These are phyloP conservation scores for Suhomyces maxii DNA, from an alignment of 1,139 yeast species.

Conservation along the genomic window DNA sequence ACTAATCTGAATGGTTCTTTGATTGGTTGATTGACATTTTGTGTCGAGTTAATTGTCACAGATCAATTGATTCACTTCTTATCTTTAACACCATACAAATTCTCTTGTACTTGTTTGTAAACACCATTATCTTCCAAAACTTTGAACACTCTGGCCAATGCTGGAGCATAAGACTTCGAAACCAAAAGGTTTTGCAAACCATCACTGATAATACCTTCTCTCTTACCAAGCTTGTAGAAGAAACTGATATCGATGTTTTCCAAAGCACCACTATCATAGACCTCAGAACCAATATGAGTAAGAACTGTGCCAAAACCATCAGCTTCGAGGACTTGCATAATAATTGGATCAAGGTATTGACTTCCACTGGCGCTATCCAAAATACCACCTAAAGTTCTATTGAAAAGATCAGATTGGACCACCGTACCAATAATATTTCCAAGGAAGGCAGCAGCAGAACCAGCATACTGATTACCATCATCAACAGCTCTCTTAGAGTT, in stretches of 20 bases:
- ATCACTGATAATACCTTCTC: slow-evolving; percentile 23
- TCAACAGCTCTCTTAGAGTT: slow-evolving; percentile 12
- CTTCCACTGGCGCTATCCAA: slow-evolving; percentile 36
- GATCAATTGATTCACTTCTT: neutral
- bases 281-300: slow-evolving; percentile 23
- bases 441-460: slow-evolving; percentile 36
- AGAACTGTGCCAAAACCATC: slow-evolving; percentile 27
- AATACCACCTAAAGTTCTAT: slow-evolving; percentile 25
- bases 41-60: too few species aligned
- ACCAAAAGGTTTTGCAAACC: slow-evolving; percentile 29
- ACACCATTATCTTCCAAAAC: slow-evolving; percentile 37
- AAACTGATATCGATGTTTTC: slow-evolving; percentile 28
- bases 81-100: slow-evolving; percentile 33
- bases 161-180: slow-evolving; percentile 33
- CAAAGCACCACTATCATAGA: slow-evolving; percentile 38
- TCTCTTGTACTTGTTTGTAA: slow-evolving; percentile 32
- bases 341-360: slow-evolving; percentile 30
- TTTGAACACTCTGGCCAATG: slow-evolving; percentile 33
- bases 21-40: too few species aligned
- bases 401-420: slow-evolving; percentile 26
- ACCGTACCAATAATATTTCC: slow-evolving; percentile 33
- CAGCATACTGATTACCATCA: slow-evolving; percentile 22
- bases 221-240: slow-evolving; percentile 26
- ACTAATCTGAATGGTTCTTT: too few species aligned
- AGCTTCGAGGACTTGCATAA: slow-evolving; percentile 28